These are phyloP conservation scores for Candida tetrigidarum DNA, from an alignment of 1,139 yeast genomes.

Conservation along the genomic window DNA sequence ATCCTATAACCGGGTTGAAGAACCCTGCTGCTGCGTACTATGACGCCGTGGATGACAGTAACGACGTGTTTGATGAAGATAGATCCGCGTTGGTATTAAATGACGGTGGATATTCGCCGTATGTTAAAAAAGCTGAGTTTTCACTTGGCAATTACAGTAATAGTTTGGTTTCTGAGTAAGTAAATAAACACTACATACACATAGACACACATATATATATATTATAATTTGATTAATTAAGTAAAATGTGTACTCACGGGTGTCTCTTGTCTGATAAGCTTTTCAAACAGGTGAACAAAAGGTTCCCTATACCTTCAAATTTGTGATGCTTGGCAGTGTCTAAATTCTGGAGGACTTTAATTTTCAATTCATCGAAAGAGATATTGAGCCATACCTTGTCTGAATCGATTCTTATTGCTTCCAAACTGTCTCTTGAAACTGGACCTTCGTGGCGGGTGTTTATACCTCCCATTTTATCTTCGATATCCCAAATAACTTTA, in stretches of 20 bases:
- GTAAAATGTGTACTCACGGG: neutral
- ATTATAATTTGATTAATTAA: neutral
- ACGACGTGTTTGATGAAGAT: slow-evolving; percentile 35
- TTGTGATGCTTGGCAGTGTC: slow-evolving; percentile 29
- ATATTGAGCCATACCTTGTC: slow-evolving; percentile 34
- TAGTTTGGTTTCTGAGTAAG: slow-evolving; percentile 12
- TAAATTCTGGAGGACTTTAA: slow-evolving; percentile 38
- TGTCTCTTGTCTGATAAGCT: slow-evolving; percentile 35
- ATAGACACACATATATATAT: neutral
- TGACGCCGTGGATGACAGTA: slow-evolving; percentile 33
- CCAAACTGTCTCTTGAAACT: slow-evolving; percentile 36
- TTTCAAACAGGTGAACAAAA: slow-evolving; percentile 50
- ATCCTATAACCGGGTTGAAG: slow-evolving; percentile 47
- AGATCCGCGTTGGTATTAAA: slow-evolving; percentile 35
- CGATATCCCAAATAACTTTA: slow-evolving; percentile 48
- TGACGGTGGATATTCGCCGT: slow-evolving; percentile 13
- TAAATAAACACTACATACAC: too few species aligned
- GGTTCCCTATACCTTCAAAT: slow-evolving; percentile 46
- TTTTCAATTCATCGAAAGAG: slow-evolving; percentile 42
- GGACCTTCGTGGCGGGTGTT: slow-evolving; percentile 51
- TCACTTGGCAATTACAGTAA: slow-evolving; percentile 13
- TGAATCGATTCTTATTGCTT: slow-evolving; percentile 21
- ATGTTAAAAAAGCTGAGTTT: slow-evolving; percentile 13
- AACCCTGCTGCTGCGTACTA: slow-evolving; percentile 51
- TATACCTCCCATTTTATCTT: slow-evolving; percentile 38